These are phyloP conservation scores for Candida odintsovae DNA, from an alignment of 805 yeast genomes.

Conservation along the genomic window DNA sequence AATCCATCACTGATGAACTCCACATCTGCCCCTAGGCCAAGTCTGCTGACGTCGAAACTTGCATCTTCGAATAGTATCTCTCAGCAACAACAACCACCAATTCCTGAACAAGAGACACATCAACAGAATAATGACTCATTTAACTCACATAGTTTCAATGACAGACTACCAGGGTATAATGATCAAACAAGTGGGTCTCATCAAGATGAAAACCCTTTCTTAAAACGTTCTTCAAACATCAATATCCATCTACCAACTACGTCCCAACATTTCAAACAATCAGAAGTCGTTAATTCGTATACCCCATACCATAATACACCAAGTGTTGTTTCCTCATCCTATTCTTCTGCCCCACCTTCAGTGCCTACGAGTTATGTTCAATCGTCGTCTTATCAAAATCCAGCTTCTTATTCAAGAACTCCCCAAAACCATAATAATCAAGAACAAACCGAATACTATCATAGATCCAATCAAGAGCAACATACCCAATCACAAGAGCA, in stretches of 20 bases:
- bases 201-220: neutral
- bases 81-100: constrained; percentile 9
- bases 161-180: neutral
- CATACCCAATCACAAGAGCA: constrained; percentile 1
- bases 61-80: constrained; percentile 19
- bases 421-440: constrained; percentile 35
- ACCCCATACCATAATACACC: constrained; percentile 42
- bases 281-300: constrained; percentile 22
- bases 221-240: constrained; percentile 19
- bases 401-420: constrained; percentile 29
- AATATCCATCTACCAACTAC: constrained; percentile 22
- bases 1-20: neutral
- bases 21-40: constrained; percentile 15
- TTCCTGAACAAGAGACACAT: constrained; percentile 4
- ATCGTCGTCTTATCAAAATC: constrained; percentile 15
- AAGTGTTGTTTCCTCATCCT: constrained; percentile 40
- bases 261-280: constrained; percentile 24
- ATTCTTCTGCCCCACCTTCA: constrained; percentile 29
- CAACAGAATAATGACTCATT: constrained; percentile 4
- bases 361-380: constrained; percentile 14
- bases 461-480: constrained; percentile 32
- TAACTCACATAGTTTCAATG: neutral
- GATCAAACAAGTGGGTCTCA: neutral
- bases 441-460: neutral
- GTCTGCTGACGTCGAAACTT: constrained; percentile 28